Evolutionary conservation across 2,329 filamentous ascomycete genomes (phyloP).

Genomic region (Apiospora koreana): DNA sequence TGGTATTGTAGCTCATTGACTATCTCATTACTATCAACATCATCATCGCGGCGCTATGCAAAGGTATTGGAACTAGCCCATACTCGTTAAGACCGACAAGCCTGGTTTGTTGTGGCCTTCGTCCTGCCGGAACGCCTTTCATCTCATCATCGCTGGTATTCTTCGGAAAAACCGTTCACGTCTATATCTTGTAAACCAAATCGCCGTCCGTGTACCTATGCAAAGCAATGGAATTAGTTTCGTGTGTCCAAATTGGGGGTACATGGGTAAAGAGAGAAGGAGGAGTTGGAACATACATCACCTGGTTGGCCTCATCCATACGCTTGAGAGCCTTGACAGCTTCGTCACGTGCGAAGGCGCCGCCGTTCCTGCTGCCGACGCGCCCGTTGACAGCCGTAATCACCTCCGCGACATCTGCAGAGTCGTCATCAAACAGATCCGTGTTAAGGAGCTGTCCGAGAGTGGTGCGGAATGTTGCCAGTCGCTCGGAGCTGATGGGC

Average conservation of each 20-base stretch:
- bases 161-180: not conserved
- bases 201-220: constrained; percentile 36
- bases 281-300: constrained; percentile 72
- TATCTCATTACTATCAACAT: constrained; percentile 8
- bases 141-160: not conserved
- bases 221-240: not conserved
- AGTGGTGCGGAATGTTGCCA: constrained; percentile 75
- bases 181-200: constrained; percentile 33
- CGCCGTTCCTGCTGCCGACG: constrained; percentile 53
- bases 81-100: not conserved
- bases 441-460: constrained; percentile 83
- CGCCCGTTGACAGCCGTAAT: constrained; percentile 78
- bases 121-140: constrained; percentile 2
- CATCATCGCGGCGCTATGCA: constrained; percentile 7
- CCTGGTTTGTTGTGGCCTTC: not conserved
- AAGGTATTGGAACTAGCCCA: not conserved
- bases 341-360: constrained; percentile 70
- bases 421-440: constrained; percentile 83
- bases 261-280: not conserved
- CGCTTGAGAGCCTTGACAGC: constrained; percentile 74
- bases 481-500: constrained; percentile 61
- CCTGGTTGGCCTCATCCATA: constrained; percentile 82
- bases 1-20: not conserved
- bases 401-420: constrained; percentile 73
- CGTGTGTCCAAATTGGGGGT: constrained; percentile 16